Percentiles rank a stretch among this genome's conserved stretches.
phyloP scores from a whole-genome alignment of 2,329 filamentous ascomycete genomes.

The Neoarthrinium moseri region DNA sequence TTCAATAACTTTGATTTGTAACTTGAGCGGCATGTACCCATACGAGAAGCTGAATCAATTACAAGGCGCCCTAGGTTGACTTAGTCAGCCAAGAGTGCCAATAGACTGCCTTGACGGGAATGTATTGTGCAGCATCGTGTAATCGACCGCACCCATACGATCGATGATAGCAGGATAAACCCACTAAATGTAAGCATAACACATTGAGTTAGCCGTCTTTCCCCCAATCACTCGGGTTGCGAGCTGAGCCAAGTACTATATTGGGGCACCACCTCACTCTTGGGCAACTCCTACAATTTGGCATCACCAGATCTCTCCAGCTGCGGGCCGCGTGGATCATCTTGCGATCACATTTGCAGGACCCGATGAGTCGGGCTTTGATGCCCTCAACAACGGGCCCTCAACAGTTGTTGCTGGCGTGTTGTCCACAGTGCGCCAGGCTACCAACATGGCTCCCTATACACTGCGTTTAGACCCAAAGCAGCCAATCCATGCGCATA shows the following conservation, averaged over 20 bases:
- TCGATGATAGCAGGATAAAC: no score
- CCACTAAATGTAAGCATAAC: no score
- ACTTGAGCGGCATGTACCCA: no score
- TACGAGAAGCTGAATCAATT: no score
- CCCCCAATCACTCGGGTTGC: background rate
- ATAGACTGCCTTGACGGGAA: no score
- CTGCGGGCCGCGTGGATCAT: background rate
- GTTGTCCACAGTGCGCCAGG: background rate
- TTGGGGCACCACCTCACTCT: background rate
- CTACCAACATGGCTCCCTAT: background rate
- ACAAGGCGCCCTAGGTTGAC: no score
- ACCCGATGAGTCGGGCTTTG: background rate
- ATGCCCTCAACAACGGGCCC: background rate
- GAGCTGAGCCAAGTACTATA: background rate
- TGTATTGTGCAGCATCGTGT: no score
- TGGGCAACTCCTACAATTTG: background rate
- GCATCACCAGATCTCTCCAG: background rate
- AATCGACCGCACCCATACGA: no score
- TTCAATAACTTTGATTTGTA: no score
- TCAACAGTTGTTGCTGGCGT: background rate
- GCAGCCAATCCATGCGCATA: slow-evolving; percentile 24
- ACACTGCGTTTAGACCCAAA: background rate
- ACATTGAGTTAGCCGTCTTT: background rate
- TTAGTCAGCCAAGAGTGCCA: no score
- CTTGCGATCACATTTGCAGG: background rate